A percentile compares a stretch with the other conserved stretches of the same genome.
phyloP scores from a whole-genome alignment of 768 basidiomycete species.

The Gymnopilus dilepis region DNA sequence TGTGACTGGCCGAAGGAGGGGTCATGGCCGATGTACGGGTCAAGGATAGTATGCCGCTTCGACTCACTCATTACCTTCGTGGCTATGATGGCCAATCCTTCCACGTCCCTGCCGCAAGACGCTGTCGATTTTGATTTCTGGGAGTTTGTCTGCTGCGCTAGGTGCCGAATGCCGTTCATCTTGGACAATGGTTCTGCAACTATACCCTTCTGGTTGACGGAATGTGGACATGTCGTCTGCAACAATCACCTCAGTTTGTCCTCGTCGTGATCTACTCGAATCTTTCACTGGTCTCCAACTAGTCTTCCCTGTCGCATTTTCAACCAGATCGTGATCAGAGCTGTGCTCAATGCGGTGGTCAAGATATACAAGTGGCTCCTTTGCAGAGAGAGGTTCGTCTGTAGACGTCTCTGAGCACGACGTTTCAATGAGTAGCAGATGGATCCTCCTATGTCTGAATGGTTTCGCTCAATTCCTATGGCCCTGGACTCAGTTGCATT shows the following conservation, averaged over 20 bases:
- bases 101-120: not conserved
- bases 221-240: slow-evolving; percentile 87
- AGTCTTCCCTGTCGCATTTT: not conserved
- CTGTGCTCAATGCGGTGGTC: slow-evolving; percentile 70
- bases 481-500: slow-evolving; percentile 68
- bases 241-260: slow-evolving; percentile 81
- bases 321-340: slow-evolving; percentile 70
- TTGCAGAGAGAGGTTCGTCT: slow-evolving; percentile 72
- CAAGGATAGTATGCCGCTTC: not conserved
- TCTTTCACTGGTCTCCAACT: slow-evolving; percentile 1
- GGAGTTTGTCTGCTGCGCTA: slow-evolving; percentile 77
- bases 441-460: slow-evolving; percentile 81
- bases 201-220: slow-evolving; percentile 87
- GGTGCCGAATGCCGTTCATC: slow-evolving; percentile 72
- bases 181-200: slow-evolving; percentile 53
- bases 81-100: not conserved
- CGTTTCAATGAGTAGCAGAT: slow-evolving; percentile 49
- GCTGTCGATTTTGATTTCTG: slow-evolving; percentile 66
- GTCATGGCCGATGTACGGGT: too few species aligned
- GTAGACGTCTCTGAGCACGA: not conserved
- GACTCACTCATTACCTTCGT: not conserved
- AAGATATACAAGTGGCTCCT: slow-evolving; percentile 70
- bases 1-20: too few species aligned
- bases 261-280: not conserved
- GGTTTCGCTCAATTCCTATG: slow-evolving; percentile 72